Base-by-base conservation (phyloP, 306 rosid genomes). In the Prunus davidiana region DNA sequence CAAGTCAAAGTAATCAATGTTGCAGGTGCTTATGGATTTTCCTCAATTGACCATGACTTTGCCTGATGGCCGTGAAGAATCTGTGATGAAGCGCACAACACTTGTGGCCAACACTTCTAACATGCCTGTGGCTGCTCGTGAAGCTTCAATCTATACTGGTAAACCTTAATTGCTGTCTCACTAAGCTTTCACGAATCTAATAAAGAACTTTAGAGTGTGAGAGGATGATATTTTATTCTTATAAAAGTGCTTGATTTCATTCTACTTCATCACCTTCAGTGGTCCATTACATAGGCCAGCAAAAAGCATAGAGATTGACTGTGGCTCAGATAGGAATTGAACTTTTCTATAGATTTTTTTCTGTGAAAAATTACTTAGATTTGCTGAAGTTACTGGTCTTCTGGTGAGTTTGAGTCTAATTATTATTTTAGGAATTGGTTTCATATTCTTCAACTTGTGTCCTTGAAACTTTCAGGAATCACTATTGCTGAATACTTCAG, bases 81-180 rank as follows among this genome's bases (percentile, higher is more conserved):
- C 99, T 86, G 99, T 96, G 81, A 92, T 96, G 99, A 96, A 92
- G 86, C 99, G 99, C 57, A 96, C 99, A 28, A 96, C 99, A 51
- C 93, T 96, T 45, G 99, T 96, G 78, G 99, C 99, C 77, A 96
- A 96, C 89, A 96, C 99, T 82, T 96, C 99, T 72, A 96, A 96
- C 83, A 96, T 96, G 99, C 99, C 97, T 55, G 98, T 96, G 88
- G 99, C 99, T 82, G 99, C 99, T 84, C 99, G 99, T 83, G 99
- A 96, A 85, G 99, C 99, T 88, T 96, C 99, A 80, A 96, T 96
- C 78, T 96, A 96, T 86, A 96, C 99, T 60, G 99, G 99, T 96
- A 79, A 87, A 75, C 56, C 63, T 30, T 46, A 69, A 43, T 58
- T 69, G 10, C 0, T 30, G 34, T 64, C 47, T 52, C 43, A 54